phyloP scores from a whole-genome alignment of 345 rosid species.

The Lepidium didymum region DNA sequence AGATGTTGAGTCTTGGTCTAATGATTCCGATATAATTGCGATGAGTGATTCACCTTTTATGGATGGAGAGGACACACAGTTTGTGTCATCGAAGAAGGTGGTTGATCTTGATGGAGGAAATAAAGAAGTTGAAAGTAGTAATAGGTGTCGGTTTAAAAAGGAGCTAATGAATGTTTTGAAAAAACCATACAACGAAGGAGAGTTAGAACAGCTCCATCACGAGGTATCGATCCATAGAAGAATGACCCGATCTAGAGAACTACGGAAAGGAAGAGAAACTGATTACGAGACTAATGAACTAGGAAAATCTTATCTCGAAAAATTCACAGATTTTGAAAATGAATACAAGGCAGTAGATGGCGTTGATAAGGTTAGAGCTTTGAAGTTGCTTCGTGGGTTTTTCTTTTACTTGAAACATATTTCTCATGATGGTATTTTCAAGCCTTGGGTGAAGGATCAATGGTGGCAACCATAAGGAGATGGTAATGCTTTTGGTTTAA shows the following conservation, averaged over 20 bases:
- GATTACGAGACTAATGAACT: constrained; percentile 1
- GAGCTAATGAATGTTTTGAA: background rate
- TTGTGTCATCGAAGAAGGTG: constrained; percentile 17
- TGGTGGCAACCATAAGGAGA: background rate
- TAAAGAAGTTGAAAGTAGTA: background rate
- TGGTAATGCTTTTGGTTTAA: background rate
- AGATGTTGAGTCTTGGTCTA: constrained; percentile 5
- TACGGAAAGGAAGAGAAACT: constrained; percentile 16
- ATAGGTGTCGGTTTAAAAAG: background rate
- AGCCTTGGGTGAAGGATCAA: constrained; percentile 9
- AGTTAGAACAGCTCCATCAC: constrained; percentile 8
- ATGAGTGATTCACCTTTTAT: constrained; percentile 13
- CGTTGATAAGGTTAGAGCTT: constrained; percentile 4
- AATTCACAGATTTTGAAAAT: constrained; percentile 8
- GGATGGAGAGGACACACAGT: constrained; percentile 6
- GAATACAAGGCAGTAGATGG: constrained; percentile 12
- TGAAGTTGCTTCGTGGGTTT: constrained; percentile 24
- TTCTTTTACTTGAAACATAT: constrained; percentile 25
- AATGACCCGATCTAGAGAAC: constrained; percentile 19
- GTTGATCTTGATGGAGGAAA: constrained; percentile 14
- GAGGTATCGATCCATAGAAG: constrained; percentile 1
- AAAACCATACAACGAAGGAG: constrained; percentile 10
- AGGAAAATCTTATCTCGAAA: constrained; percentile 14
- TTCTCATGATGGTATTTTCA: constrained; percentile 18
- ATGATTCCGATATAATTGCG: constrained; percentile 9